A percentile compares a stretch with the other conserved stretches of the same genome.
Evolutionary conservation across 371 early-diverging fungal species (phyloP).

Genomic region (Coemansia sp.): DNA sequence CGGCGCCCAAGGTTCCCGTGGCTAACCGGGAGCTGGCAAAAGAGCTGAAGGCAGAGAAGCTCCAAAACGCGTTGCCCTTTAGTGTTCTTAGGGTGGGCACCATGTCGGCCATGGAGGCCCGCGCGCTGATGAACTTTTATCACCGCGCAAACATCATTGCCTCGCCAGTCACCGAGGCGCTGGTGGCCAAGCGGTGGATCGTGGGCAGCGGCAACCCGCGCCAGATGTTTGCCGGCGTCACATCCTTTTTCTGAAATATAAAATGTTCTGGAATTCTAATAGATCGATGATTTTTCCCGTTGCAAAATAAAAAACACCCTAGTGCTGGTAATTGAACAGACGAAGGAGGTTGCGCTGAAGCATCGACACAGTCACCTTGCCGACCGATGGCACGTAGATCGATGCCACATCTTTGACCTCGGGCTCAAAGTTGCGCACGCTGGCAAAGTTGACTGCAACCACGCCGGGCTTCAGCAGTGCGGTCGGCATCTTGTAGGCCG

Average conservation of each 20-base stretch:
- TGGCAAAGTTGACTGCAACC: slow-evolving; percentile 93
- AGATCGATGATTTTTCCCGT: neutral
- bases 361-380: slow-evolving; percentile 97
- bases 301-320: slow-evolving; percentile 1
- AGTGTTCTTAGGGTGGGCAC: slow-evolving; percentile 18
- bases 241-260: slow-evolving; percentile 22
- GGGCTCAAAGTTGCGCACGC: slow-evolving; percentile 86
- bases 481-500: slow-evolving; percentile 83
- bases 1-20: slow-evolving; percentile 22
- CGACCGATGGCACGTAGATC: slow-evolving; percentile 94
- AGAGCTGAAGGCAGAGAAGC: slow-evolving; percentile 1
- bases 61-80: slow-evolving; percentile 20
- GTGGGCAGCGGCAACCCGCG: slow-evolving; percentile 48
- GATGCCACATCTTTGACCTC: slow-evolving; percentile 83
- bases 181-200: slow-evolving; percentile 47
- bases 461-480: slow-evolving; percentile 89
- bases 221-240: slow-evolving; percentile 40
- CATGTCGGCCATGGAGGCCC: slow-evolving; percentile 33
- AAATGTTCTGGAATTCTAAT: neutral
- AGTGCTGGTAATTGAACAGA: slow-evolving; percentile 68
- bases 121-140: slow-evolving; percentile 42
- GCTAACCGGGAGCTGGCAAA: slow-evolving; percentile 33
- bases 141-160: slow-evolving; percentile 22
- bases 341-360: slow-evolving; percentile 90
- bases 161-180: slow-evolving; percentile 26